Conservation (phyloP, 176 grass and related monocot genomes). For the Zoysia japonica region DNA sequence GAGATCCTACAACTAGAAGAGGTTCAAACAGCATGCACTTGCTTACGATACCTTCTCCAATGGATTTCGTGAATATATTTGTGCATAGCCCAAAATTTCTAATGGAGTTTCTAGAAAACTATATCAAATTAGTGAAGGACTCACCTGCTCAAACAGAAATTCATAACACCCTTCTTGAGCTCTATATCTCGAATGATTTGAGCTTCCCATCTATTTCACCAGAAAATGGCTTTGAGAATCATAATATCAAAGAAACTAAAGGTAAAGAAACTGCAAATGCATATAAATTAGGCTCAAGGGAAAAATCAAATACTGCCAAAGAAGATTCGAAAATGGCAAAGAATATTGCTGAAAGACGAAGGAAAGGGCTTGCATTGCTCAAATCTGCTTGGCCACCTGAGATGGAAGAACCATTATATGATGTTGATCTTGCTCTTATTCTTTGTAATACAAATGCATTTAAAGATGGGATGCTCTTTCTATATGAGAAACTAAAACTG, state of each 20-base stretch:
- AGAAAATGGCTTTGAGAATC: constrained; percentile 62
- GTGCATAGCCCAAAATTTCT: constrained; percentile 79
- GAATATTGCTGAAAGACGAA: constrained; percentile 65
- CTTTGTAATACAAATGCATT: constrained; percentile 90
- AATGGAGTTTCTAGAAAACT: constrained; percentile 95
- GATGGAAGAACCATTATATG: constrained; percentile 89
- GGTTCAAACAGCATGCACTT: constrained; percentile 54
- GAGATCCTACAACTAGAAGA: constrained; percentile 54
- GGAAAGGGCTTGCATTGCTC: constrained; percentile 78
- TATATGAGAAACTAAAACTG: constrained; percentile 95
- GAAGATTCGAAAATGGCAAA: constrained; percentile 53
- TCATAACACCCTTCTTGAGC: constrained; percentile 91
- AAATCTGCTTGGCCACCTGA: constrained; percentile 82
- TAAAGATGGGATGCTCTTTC: constrained; percentile 84
- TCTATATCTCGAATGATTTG: constrained; percentile 86
- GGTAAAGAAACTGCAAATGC: constrained; percentile 56
- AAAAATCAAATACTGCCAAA: constrained; percentile 40
- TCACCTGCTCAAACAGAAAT: constrained; percentile 92
- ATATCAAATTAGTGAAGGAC: constrained; percentile 74
- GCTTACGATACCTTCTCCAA: constrained; percentile 83
- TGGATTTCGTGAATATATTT: constrained; percentile 98
- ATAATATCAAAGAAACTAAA: constrained; percentile 51
- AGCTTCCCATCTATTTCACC: constrained; percentile 75
- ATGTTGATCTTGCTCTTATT: constrained; percentile 86
- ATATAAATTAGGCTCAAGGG: constrained; percentile 43